Base-by-base conservation (phyloP, 2,329 filamentous ascomycete species). In the Atkinsonella texensis region DNA sequence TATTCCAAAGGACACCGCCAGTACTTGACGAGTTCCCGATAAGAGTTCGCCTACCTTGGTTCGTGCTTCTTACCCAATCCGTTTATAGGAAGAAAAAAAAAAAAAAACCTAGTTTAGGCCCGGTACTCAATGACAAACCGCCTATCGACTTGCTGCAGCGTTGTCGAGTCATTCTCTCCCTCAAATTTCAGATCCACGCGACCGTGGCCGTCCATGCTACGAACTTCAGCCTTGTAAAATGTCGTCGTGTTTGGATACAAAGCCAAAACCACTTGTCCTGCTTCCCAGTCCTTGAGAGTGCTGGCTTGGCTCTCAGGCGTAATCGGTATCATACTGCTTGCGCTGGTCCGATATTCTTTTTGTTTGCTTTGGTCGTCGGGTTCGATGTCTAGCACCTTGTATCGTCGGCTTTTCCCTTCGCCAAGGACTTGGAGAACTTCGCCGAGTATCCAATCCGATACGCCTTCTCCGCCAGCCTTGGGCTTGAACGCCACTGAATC, bases 221-320 rank as follows among this genome's bases (percentile, higher is more conserved):
- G 85, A 9, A 91, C 87, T 58, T 89, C 85, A 1, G 87, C 87
- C 63, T 86, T 83, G 65, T 93, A 93, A 60, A 93, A 91, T 0
- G 86, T 90, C 1, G 87, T 90, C 1, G 87, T 91, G 59, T 89
- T 83, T 0, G 87, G 87, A 61, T 93, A 93, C 53, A 89, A 71
- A 0, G 87, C 87, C 52, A 91, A 72, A 9, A 91, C 87, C 45
- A 81, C 79, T 63, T 84, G 87, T 44, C 85, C 84, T 40, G 78
- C 69, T 38, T 85, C 79, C 53, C 85, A 77, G 41, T 85, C 74
- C 4, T 75, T 69, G 15, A 84, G 70, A 2, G 68, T 80, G 55
- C 67, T 71, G 57, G 63, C 71, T 63, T 57, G 72, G 61, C 56
- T 67, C 56, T 70, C 69, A 0, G 78, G 74, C 2, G 87, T 84